Conservation (phyloP, 345 rosid genomes). For the Sonneratia alba region DNA sequence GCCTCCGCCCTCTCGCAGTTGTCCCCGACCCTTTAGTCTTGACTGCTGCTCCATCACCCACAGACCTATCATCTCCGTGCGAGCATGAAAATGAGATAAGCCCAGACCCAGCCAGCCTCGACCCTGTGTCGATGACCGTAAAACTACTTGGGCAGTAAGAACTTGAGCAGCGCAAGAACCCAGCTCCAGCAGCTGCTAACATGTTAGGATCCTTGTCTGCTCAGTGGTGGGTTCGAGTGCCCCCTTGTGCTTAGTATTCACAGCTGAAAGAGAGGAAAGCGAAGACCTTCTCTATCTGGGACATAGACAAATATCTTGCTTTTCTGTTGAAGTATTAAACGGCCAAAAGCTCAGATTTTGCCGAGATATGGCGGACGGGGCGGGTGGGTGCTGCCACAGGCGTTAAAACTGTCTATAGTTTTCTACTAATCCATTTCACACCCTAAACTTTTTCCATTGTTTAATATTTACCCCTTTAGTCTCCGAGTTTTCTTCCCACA, state of each 20-base stretch:
- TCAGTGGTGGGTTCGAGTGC: background rate
- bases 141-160: background rate
- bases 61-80: background rate
- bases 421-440: no score
- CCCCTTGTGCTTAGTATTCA: background rate
- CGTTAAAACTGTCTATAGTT: no score
- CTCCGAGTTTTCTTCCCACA: no score
- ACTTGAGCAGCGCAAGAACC: background rate
- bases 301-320: no score
- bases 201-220: background rate
- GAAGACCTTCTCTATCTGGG: background rate
- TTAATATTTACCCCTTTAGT: background rate
- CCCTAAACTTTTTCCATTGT: no score
- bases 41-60: background rate
- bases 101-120: background rate
- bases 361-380: no score
- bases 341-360: no score
- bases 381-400: no score
- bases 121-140: background rate
- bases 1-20: conserved; percentile 82
- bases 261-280: background rate
- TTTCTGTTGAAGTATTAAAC: no score
- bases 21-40: conserved; percentile 51
- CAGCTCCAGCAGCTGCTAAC: background rate
- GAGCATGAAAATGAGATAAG: background rate